Conservation (phyloP, 2,329 filamentous ascomycete genomes). For the Geosmithia putterillii region DNA sequence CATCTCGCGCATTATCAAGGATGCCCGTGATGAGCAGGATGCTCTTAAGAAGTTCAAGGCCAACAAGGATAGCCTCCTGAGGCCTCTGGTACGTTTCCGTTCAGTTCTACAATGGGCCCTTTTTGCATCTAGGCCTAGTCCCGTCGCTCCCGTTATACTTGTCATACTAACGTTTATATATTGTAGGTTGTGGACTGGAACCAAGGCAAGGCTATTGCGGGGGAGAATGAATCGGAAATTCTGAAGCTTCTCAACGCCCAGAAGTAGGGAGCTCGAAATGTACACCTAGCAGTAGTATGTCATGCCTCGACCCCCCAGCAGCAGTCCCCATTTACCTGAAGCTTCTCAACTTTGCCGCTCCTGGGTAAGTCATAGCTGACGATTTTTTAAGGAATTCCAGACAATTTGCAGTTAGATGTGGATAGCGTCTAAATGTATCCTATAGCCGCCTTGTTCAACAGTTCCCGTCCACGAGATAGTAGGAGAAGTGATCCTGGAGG, state of each 20-base stretch:
- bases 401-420: no score
- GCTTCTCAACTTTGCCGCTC: no score
- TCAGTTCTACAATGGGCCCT: no score
- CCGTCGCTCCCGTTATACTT: neutral
- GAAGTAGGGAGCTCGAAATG: constrained; percentile 13
- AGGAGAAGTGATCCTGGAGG: no score
- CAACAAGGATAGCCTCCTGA: constrained; percentile 53
- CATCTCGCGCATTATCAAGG: constrained; percentile 53
- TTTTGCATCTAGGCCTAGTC: neutral
- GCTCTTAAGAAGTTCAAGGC: constrained; percentile 69
- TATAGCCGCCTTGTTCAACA: no score
- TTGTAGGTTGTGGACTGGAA: constrained; percentile 67
- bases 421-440: no score
- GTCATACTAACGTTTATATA: constrained; percentile 1
- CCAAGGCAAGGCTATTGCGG: constrained; percentile 68
- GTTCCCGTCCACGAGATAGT: no score
- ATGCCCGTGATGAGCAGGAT: constrained; percentile 62
- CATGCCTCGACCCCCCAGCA: no score
- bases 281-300: neutral
- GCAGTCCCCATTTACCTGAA: no score
- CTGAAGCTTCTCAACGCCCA: constrained; percentile 61
- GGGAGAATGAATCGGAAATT: constrained; percentile 80
- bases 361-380: neutral
- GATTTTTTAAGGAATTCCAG: no score
- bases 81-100: constrained; percentile 56